These are phyloP conservation scores for Pleurozium schreberi DNA, from an alignment of 225 moss, liverwort and hornwort genomes.

Conservation along the genomic window DNA sequence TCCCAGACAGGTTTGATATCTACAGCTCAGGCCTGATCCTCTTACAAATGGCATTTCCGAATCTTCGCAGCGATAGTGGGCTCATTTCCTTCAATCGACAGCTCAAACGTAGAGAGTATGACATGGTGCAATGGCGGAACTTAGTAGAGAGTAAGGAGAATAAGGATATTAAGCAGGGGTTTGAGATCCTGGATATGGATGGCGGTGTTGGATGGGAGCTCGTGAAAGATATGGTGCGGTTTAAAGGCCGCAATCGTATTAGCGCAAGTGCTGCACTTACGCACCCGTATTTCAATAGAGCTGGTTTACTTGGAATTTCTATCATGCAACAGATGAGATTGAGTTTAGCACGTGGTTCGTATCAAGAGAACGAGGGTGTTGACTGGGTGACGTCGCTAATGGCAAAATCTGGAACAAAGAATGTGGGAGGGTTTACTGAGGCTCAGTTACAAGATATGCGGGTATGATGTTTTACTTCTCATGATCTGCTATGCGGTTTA, in stretches of 20 bases:
- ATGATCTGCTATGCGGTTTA: not conserved
- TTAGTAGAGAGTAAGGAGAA: constrained; percentile 50
- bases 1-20: constrained; percentile 95
- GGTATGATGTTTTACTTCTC: constrained; percentile 17
- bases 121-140: constrained; percentile 67
- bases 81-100: constrained; percentile 95
- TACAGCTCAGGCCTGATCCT: constrained; percentile 89
- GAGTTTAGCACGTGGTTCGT: constrained; percentile 46
- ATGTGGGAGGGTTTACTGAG: constrained; percentile 85
- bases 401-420: constrained; percentile 83
- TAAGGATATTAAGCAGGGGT: constrained; percentile 70
- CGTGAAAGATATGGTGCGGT: constrained; percentile 80
- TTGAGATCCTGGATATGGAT: constrained; percentile 84
- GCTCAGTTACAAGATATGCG: constrained; percentile 66
- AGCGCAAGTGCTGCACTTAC: constrained; percentile 73
- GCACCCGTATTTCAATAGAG: constrained; percentile 78
- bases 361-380: constrained; percentile 64
- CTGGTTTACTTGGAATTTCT: constrained; percentile 52
- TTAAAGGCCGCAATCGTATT: constrained; percentile 67
- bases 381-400: constrained; percentile 78
- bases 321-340: constrained; percentile 59
- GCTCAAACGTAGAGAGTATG: constrained; percentile 85
- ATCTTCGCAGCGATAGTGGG: constrained; percentile 70
- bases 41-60: constrained; percentile 91
- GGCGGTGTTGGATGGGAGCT: constrained; percentile 90